These are phyloP conservation scores for Pichia sp. DNA, from an alignment of 1,139 yeast species.

Conservation along the genomic window DNA sequence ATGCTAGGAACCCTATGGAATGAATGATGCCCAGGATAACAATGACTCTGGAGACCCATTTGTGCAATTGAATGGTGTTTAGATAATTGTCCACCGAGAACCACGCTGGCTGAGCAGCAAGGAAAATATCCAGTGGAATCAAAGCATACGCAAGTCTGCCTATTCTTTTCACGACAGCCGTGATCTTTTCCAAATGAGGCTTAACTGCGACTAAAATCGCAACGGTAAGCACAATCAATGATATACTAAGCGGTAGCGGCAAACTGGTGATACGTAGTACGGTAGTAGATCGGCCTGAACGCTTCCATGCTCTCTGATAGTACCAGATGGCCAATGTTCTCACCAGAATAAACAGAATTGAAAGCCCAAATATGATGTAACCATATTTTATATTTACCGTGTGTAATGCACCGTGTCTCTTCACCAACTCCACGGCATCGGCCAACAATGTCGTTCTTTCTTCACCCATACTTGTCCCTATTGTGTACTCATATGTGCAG, in stretches of 20 bases:
- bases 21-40: conserved; percentile 53
- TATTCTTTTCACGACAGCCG: conserved; percentile 34
- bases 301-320: conserved; percentile 28
- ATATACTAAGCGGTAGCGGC: conserved; percentile 21
- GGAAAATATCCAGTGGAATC: conserved; percentile 58
- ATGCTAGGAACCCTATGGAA: conserved; percentile 47
- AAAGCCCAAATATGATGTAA: conserved; percentile 24
- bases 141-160: conserved; percentile 64
- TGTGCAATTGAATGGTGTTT: conserved; percentile 57
- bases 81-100: conserved; percentile 54
- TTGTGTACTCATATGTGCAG: background rate
- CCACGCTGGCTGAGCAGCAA: conserved; percentile 63
- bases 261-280: conserved; percentile 21
- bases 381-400: conserved; percentile 32
- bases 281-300: conserved; percentile 31
- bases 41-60: conserved; percentile 73
- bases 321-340: conserved; percentile 22
- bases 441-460: background rate
- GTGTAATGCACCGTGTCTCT: conserved; percentile 29
- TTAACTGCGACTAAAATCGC: conserved; percentile 18
- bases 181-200: conserved; percentile 22
- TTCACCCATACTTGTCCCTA: background rate
- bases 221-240: conserved; percentile 12
- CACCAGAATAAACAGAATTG: conserved; percentile 22
- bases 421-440: conserved; percentile 12